phyloP scores from a whole-genome alignment of 106 monocot species.

The Narthecium ossifragum region DNA sequence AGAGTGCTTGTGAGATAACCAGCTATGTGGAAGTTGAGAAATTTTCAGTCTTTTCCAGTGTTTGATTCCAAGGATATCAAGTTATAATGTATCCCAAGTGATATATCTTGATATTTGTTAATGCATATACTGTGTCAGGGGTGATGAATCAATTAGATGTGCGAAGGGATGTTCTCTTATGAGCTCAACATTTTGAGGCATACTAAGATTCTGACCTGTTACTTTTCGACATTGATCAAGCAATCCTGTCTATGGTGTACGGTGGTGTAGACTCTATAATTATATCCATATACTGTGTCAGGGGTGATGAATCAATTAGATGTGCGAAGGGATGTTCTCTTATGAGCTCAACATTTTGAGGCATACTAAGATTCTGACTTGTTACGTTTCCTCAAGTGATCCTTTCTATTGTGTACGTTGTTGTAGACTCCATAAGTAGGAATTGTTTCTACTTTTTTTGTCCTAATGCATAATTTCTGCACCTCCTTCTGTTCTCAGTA shows the following conservation, averaged over 20 bases:
- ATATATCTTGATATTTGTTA: not conserved
- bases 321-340: not conserved
- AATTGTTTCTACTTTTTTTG: too few relatives aligned
- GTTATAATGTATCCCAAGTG: not conserved
- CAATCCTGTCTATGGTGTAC: not conserved
- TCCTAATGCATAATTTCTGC: too few relatives aligned
- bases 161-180: conserved; percentile 1
- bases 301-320: not conserved
- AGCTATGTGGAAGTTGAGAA: not conserved
- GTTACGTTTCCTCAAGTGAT: too few relatives aligned
- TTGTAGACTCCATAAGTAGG: too few relatives aligned
- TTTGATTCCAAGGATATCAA: not conserved
- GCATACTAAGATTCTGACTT: too few relatives aligned
- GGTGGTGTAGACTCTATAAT: not conserved
- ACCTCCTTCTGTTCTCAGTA: not conserved
- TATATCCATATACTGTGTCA: not conserved
- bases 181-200: not conserved
- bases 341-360: too few relatives aligned
- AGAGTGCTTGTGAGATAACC: too few relatives aligned
- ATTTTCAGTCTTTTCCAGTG: not conserved
- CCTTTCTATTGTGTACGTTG: too few relatives aligned
- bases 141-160: conserved; percentile 7
- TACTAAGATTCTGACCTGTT: conserved; percentile 3
- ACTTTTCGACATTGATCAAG: not conserved
- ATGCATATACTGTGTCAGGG: not conserved